These are phyloP conservation scores for Pseudogymnoascus sp. DNA, from an alignment of 2,329 filamentous ascomycete genomes.

Conservation along the genomic window DNA sequence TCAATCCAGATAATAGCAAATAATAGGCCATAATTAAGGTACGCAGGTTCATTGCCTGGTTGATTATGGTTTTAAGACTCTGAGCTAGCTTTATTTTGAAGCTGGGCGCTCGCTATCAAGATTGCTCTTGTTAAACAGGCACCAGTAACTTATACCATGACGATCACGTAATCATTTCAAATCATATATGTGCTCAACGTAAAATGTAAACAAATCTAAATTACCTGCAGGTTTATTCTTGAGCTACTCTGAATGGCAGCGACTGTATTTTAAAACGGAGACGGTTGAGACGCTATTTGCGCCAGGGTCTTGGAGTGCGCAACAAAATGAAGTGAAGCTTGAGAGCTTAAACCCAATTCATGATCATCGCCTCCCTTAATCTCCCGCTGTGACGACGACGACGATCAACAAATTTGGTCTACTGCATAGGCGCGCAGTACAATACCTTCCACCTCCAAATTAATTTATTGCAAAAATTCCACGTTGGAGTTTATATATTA, in stretches of 20 bases:
- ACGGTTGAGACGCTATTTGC: background rate
- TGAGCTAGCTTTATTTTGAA: background rate
- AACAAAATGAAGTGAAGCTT: constrained; percentile 1
- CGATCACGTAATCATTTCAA: background rate
- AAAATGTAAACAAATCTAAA: background rate
- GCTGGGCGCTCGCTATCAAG: background rate
- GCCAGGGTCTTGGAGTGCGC: background rate
- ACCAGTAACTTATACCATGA: background rate
- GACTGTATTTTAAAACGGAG: background rate
- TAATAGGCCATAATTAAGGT: background rate
- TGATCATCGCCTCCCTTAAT: constrained; percentile 12
- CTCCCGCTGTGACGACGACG: background rate
- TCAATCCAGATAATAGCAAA: background rate
- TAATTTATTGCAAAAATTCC: background rate
- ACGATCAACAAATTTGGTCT: constrained; percentile 4
- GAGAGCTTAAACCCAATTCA: constrained; percentile 10
- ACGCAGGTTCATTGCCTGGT: background rate
- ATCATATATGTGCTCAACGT: background rate
- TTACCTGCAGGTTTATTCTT: background rate
- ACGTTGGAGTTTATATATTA: constrained; percentile 1
- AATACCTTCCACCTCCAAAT: background rate
- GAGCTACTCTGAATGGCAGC: background rate
- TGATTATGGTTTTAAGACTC: background rate
- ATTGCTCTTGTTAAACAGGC: background rate
- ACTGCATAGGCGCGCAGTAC: background rate